A percentile compares a stretch with the other conserved stretches of the same genome.
Evolutionary conservation across 345 rosid species (phyloP).

Genomic region (Moricandia arvensis): DNA sequence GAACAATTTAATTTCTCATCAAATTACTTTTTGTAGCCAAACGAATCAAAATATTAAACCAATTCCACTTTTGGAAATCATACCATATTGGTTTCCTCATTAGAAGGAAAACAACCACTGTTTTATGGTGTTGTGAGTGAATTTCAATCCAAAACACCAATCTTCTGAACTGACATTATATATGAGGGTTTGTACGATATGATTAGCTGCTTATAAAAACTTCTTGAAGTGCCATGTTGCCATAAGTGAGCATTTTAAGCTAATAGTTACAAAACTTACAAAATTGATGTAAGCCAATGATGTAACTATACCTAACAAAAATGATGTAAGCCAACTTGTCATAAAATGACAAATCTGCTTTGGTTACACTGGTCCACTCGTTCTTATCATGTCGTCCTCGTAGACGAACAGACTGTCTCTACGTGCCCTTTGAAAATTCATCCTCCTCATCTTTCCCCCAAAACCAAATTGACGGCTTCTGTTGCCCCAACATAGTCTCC

Average conservation of each 20-base stretch:
- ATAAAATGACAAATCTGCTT: slow-evolving; percentile 16
- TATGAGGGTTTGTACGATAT: background rate
- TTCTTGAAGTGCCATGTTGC: background rate
- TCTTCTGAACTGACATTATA: background rate
- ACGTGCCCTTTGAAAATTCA: slow-evolving; percentile 16
- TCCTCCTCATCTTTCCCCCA: slow-evolving; percentile 5
- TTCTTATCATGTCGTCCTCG: slow-evolving; percentile 7
- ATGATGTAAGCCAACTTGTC: slow-evolving; percentile 15
- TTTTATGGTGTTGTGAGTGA: background rate
- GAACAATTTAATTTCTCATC: background rate
- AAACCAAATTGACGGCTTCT: slow-evolving; percentile 15
- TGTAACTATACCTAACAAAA: background rate
- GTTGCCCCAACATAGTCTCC: background rate
- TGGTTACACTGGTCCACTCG: slow-evolving; percentile 16
- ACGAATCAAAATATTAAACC: background rate
- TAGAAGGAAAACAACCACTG: background rate
- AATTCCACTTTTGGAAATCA: background rate
- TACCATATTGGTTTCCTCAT: background rate
- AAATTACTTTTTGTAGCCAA: background rate
- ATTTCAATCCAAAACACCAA: background rate
- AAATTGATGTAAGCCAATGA: background rate
- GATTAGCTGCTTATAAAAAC: background rate
- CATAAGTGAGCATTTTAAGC: background rate
- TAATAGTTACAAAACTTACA: background rate
- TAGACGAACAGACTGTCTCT: slow-evolving; percentile 13